Conservation (phyloP, 345 rosid genomes). For the Rhodomyrtus tomentosa region DNA sequence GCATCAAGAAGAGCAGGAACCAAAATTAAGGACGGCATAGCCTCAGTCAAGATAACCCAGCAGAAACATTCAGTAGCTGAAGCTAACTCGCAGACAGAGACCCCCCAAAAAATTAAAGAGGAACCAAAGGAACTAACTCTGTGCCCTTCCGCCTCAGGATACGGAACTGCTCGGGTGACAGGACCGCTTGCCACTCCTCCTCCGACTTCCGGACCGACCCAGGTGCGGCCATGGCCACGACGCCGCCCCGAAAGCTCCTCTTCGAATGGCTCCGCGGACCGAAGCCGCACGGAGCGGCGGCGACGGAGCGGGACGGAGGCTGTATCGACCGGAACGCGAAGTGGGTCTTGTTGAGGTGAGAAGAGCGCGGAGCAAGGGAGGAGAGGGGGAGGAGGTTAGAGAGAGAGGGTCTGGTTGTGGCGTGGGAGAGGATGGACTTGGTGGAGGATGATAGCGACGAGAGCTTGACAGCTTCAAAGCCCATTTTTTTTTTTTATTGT, state of each 20-base stretch:
- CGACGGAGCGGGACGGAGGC: not conserved
- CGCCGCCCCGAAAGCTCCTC: constrained; percentile 37
- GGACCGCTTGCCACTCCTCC: constrained; percentile 83
- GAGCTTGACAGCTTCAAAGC: constrained; percentile 18
- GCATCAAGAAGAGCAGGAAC: not conserved
- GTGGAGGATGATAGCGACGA: constrained; percentile 23
- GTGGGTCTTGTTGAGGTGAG: constrained; percentile 2
- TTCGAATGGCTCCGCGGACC: not conserved
- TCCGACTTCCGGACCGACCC: constrained; percentile 65
- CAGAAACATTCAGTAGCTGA: not conserved
- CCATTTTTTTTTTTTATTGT: constrained; percentile 11
- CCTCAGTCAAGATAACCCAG: not conserved
- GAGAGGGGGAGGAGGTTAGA: not conserved
- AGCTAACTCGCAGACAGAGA: not conserved
- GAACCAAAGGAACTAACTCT: constrained; percentile 27
- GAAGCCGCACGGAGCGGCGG: not conserved
- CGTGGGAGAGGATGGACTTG: constrained; percentile 4
- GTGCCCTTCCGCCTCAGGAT: constrained; percentile 83
- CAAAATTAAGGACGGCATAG: not conserved
- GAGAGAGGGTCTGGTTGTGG: constrained; percentile 7
- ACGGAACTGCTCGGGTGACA: constrained; percentile 78
- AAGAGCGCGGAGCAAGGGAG: not conserved
- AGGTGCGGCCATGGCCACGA: constrained; percentile 46
- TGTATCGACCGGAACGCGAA: not conserved
- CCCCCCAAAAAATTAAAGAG: not conserved